phyloP scores from a whole-genome alignment of 2,329 filamentous ascomycete species.

The Penicillium sp. region DNA sequence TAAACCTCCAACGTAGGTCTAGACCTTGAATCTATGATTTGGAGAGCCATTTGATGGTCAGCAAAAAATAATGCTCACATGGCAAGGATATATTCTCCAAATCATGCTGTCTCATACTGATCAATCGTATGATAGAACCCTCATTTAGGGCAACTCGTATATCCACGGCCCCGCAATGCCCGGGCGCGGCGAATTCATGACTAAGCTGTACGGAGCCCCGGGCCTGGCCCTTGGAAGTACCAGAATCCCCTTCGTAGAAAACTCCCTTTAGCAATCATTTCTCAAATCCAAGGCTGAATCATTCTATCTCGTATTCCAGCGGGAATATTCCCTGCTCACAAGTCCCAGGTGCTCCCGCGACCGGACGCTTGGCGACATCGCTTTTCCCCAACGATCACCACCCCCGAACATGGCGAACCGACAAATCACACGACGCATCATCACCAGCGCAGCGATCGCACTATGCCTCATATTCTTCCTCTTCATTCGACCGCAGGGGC shows the following conservation, averaged over 20 bases:
- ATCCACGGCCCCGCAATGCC: neutral
- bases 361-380: slow-evolving; percentile 2
- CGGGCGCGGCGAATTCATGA: slow-evolving; percentile 5
- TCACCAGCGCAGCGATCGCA: slow-evolving; percentile 32
- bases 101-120: neutral
- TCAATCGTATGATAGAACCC: neutral
- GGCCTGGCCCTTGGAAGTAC: neutral
- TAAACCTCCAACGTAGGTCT: slow-evolving; percentile 11
- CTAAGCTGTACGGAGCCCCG: slow-evolving; percentile 9
- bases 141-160: neutral
- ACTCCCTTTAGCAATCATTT: neutral
- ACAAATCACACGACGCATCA: slow-evolving; percentile 37
- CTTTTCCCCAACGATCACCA: neutral
- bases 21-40: neutral
- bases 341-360: neutral
- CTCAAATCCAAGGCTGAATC: neutral
- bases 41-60: neutral
- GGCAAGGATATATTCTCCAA: neutral
- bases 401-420: slow-evolving; percentile 33
- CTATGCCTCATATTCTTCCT: slow-evolving; percentile 39
- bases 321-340: neutral
- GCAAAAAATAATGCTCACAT: neutral
- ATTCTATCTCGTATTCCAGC: neutral
- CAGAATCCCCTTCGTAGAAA: neutral
- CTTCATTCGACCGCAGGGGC: slow-evolving; percentile 38